phyloP scores from a whole-genome alignment of 768 basidiomycete genomes.

The Ephemerocybe angulata region DNA sequence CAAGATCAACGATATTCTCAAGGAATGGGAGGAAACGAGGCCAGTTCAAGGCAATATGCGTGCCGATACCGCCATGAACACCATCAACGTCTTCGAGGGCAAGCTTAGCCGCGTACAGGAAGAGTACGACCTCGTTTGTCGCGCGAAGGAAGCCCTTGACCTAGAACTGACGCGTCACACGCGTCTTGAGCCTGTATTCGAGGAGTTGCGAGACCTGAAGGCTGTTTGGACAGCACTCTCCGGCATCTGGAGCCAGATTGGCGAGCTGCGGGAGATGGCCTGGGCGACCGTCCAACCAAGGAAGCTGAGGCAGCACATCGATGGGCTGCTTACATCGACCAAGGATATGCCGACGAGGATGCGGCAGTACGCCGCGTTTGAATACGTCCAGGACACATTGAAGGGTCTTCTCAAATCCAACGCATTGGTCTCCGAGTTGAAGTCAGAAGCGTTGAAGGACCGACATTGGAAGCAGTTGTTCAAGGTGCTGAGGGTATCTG shows the following conservation, averaged over 20 bases:
- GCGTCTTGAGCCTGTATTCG: constrained; percentile 89
- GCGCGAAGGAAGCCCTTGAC: constrained; percentile 95
- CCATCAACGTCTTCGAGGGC: constrained; percentile 92
- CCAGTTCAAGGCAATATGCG: constrained; percentile 96
- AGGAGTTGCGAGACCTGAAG: constrained; percentile 94
- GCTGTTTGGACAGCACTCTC: constrained; percentile 98
- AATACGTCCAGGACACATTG: constrained; percentile 92
- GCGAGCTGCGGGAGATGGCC: constrained; percentile 78
- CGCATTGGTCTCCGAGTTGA: constrained; percentile 84
- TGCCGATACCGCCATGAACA: constrained; percentile 94
- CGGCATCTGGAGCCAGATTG: constrained; percentile 92
- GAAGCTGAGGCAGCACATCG: constrained; percentile 91
- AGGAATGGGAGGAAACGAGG: constrained; percentile 94
- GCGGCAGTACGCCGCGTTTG: constrained; percentile 98
- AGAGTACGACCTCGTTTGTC: constrained; percentile 91
- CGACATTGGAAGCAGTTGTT: constrained; percentile 98
- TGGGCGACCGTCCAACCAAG: constrained; percentile 95
- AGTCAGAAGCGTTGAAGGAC: constrained; percentile 95
- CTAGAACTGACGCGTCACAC: constrained; percentile 88
- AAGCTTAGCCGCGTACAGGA: constrained; percentile 87
- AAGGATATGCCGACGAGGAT: constrained; percentile 99
- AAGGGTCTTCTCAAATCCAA: constrained; percentile 87
- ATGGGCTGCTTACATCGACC: constrained; percentile 86
- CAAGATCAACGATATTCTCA: constrained; percentile 85
- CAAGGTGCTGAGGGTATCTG: constrained; percentile 75